A percentile compares a stretch with the other conserved stretches of the same genome.
These are phyloP conservation scores for Bacterosira constricta DNA, from an alignment of 108 stramenopile genomes.

Conservation along the genomic window DNA sequence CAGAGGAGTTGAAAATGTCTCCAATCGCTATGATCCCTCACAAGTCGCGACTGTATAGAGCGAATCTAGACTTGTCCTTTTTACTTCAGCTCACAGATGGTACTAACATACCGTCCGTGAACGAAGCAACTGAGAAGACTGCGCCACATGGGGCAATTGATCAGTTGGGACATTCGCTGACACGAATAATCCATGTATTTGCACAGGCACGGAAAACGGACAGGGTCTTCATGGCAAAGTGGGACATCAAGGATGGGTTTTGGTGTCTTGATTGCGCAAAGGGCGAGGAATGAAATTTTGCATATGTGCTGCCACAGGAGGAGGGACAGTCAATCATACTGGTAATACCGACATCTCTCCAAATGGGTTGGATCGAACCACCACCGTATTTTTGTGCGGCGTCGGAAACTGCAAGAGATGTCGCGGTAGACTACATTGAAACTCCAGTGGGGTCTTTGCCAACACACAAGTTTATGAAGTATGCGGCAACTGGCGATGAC, in stretches of 20 bases:
- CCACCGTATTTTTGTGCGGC: no score
- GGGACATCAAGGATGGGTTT: conserved; percentile 2
- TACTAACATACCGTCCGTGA: not conserved
- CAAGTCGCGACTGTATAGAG: conserved; percentile 5
- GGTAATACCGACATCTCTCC: no score
- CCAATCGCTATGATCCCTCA: conserved; percentile 18
- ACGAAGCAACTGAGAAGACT: not conserved
- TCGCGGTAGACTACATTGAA: no score
- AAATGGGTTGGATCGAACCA: no score
- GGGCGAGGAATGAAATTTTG: conserved; percentile 37
- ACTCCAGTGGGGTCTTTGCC: no score
- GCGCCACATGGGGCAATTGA: conserved; percentile 14
- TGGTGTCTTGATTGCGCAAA: conserved; percentile 10
- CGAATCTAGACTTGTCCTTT: conserved; percentile 25
- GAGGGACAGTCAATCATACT: no score
- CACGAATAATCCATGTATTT: conserved; percentile 11
- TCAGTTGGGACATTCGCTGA: conserved; percentile 14
- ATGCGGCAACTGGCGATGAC: no score
- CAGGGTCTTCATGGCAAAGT: no score
- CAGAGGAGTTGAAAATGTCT: no score
- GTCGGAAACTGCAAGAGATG: no score
- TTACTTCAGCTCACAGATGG: conserved; percentile 2
- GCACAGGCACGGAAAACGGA: no score
- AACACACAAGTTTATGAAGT: no score
- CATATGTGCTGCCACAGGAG: conserved; percentile 33